Evolutionary conservation across 768 basidiomycete genomes (phyloP).

Genomic region (Leccinum longicurvipes): DNA sequence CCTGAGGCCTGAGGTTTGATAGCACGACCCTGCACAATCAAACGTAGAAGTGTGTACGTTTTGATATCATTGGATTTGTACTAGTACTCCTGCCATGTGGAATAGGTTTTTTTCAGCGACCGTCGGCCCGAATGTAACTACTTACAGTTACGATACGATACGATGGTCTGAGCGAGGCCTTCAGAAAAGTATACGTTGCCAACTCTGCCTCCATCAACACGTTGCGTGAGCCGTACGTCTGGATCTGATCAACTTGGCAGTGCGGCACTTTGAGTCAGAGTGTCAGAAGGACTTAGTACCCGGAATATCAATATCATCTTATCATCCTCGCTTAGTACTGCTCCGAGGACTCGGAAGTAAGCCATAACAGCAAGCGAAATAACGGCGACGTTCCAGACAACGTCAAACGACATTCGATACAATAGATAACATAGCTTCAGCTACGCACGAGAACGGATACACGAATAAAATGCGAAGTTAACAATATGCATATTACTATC

Average conservation of each 20-base stretch:
- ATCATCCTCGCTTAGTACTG: neutral
- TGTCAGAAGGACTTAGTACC: neutral
- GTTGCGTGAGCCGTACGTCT: conserved; percentile 1
- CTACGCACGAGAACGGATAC: conserved; percentile 5
- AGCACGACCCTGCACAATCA: neutral
- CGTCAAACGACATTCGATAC: neutral
- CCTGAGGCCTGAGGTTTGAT: neutral
- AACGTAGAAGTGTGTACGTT: neutral
- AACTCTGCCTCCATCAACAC: conserved; percentile 2
- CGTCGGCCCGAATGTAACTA: too few relatives aligned
- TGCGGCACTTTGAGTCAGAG: neutral
- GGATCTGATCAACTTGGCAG: neutral
- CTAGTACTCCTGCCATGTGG: neutral
- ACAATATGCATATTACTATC: conserved; percentile 7
- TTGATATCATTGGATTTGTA: neutral
- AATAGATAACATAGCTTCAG: neutral
- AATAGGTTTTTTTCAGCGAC: neutral
- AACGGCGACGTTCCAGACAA: neutral
- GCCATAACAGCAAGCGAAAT: neutral
- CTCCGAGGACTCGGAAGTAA: neutral
- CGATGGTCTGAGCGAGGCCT: neutral
- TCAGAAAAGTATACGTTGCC: neutral
- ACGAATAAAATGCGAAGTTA: conserved; percentile 7
- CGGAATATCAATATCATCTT: neutral
- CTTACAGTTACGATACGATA: neutral